Percentiles rank a stretch among this genome's conserved stretches.
phyloP scores from a whole-genome alignment of 257 asterid species.

The Gynochthodes officinalis region DNA sequence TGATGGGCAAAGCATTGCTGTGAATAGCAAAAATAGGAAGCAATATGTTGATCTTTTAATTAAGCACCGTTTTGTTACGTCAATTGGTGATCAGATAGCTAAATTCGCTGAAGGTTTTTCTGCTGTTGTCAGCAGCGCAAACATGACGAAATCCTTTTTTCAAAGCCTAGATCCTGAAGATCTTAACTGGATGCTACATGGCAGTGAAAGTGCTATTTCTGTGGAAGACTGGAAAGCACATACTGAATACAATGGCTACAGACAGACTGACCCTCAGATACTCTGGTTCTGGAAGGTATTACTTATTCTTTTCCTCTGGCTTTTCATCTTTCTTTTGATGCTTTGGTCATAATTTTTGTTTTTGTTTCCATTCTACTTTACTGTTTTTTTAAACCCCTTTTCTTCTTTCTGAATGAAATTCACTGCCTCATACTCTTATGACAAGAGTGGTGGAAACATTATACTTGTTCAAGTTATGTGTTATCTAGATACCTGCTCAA shows the following conservation, averaged over 20 bases:
- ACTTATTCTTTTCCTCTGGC: background rate
- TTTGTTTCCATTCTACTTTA: background rate
- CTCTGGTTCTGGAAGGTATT: constrained; percentile 97
- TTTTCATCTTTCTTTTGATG: background rate
- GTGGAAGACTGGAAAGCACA: constrained; percentile 94
- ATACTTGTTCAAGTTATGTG: background rate
- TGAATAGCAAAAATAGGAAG: constrained; percentile 74
- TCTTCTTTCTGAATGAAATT: background rate
- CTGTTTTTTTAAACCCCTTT: background rate
- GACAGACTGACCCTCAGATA: constrained; percentile 72
- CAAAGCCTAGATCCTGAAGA: constrained; percentile 67
- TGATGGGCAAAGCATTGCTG: constrained; percentile 55
- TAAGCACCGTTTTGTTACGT: constrained; percentile 61
- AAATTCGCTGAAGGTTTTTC: constrained; percentile 73
- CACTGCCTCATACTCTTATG: background rate
- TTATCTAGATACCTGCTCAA: background rate
- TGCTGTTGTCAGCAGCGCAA: constrained; percentile 43
- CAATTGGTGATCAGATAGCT: constrained; percentile 61
- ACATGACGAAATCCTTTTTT: constrained; percentile 58
- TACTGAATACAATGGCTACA: constrained; percentile 75
- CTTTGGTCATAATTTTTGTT: constrained; percentile 6
- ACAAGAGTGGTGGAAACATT: background rate
- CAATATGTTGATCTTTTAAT: constrained; percentile 71
- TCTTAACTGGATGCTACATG: constrained; percentile 77
- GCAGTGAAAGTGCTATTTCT: constrained; percentile 73